Evolutionary conservation across 75 land plant species (phyloP).

Genomic region (Picea glauca): DNA sequence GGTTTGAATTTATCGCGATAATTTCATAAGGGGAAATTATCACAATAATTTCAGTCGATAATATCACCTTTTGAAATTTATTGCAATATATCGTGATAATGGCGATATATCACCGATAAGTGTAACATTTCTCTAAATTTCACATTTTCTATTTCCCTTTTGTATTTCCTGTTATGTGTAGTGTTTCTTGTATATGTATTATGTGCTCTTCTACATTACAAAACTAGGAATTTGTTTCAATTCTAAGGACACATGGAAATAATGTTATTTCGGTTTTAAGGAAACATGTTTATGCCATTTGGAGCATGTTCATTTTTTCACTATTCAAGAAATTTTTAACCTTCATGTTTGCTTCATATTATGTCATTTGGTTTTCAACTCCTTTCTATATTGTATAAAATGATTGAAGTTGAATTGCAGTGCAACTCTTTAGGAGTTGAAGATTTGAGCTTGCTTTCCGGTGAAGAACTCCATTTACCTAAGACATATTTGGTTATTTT

Average conservation of each 20-base stretch:
- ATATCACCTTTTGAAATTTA: too few species aligned
- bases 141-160: too few species aligned
- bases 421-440: constrained; percentile 90
- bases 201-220: not conserved
- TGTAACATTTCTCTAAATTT: too few species aligned
- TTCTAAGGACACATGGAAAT: too few species aligned
- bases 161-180: too few species aligned
- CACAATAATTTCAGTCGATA: too few species aligned
- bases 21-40: too few species aligned
- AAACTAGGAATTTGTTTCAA: not conserved
- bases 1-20: too few species aligned
- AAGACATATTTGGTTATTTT: constrained; percentile 82
- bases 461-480: constrained; percentile 81
- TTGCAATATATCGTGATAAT: too few species aligned
- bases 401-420: constrained; percentile 26
- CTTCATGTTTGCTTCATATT: not conserved
- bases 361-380: not conserved
- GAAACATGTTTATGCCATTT: not conserved
- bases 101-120: too few species aligned
- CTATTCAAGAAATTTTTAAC: too few species aligned
- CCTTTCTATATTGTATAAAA: not conserved
- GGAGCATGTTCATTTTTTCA: too few species aligned
- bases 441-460: constrained; percentile 73
- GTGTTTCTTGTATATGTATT: not conserved
- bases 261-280: not conserved